Evolutionary conservation across 495 filamentous ascomycete genomes (phyloP).

Genomic region (Lichenothelia convexa): DNA sequence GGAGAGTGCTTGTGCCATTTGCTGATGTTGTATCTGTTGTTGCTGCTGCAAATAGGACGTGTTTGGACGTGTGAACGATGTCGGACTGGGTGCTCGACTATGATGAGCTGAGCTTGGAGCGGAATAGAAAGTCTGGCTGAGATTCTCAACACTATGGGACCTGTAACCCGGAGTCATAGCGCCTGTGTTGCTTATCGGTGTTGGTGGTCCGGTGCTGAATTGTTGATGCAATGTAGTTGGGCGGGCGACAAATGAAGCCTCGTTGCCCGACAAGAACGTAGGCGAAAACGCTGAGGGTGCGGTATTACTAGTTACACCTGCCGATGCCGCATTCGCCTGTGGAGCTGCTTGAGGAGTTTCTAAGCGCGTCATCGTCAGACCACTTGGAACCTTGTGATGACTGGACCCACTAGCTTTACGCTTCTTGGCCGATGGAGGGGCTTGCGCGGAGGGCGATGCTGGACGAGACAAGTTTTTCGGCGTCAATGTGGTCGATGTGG

Average conservation of each 20-base stretch:
- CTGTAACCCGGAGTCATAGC: slow-evolving; percentile 32
- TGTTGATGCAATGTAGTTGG: slow-evolving; percentile 16
- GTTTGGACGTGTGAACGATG: background rate
- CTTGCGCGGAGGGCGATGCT: slow-evolving; percentile 45
- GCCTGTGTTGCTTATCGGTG: slow-evolving; percentile 38
- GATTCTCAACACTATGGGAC: slow-evolving; percentile 36
- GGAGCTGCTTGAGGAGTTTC: slow-evolving; percentile 18
- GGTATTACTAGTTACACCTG: slow-evolving; percentile 22
- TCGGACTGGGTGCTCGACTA: slow-evolving; percentile 33
- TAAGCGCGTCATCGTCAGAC: slow-evolving; percentile 62
- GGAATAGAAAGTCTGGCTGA: slow-evolving; percentile 39
- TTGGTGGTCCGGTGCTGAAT: slow-evolving; percentile 42
- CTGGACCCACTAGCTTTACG: slow-evolving; percentile 49
- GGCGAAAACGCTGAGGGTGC: slow-evolving; percentile 17
- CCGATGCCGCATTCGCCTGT: slow-evolving; percentile 10
- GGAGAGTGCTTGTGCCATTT: background rate
- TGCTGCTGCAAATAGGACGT: background rate
- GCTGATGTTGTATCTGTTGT: background rate
- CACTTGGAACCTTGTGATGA: slow-evolving; percentile 41
- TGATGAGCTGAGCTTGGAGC: slow-evolving; percentile 46
- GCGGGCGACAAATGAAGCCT: slow-evolving; percentile 8
- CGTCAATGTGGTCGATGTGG: slow-evolving; percentile 31
- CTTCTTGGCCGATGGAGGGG: slow-evolving; percentile 49
- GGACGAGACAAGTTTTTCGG: slow-evolving; percentile 51
- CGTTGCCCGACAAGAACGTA: slow-evolving; percentile 7